Conservation (phyloP, 2,329 filamentous ascomycete species). For the Cladosporium austrohemisphaericum region DNA sequence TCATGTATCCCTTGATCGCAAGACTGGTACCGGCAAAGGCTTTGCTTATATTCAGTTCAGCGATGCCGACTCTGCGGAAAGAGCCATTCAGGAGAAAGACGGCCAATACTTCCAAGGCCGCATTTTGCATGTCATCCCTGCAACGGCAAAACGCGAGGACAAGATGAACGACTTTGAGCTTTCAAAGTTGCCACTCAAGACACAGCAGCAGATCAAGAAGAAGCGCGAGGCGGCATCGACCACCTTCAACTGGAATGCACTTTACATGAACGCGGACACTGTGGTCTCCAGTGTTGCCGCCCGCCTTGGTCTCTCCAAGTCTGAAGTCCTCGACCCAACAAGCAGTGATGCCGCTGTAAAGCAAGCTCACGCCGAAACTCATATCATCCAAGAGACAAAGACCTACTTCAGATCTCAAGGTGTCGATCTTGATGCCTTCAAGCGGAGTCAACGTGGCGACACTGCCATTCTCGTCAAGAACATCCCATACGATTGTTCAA, state of each 20-base stretch:
- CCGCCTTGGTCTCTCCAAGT: constrained; percentile 83
- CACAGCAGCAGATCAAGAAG: constrained; percentile 84
- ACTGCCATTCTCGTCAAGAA: constrained; percentile 90
- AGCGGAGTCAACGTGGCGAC: constrained; percentile 77
- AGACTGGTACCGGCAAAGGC: constrained; percentile 73
- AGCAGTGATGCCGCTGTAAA: constrained; percentile 91
- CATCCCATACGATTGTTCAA: constrained; percentile 77
- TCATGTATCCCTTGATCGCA: constrained; percentile 72
- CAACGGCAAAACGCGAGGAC: constrained; percentile 73
- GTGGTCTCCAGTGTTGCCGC: constrained; percentile 86
- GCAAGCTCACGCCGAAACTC: constrained; percentile 93
- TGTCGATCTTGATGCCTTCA: constrained; percentile 89
- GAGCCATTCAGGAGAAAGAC: constrained; percentile 76
- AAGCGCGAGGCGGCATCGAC: constrained; percentile 74
- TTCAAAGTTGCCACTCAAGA: constrained; percentile 88
- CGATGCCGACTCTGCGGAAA: constrained; percentile 67
- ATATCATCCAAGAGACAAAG: constrained; percentile 94
- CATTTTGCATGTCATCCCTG: constrained; percentile 84
- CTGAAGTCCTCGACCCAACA: constrained; percentile 90
- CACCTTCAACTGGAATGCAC: constrained; percentile 96
- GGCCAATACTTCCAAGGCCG: constrained; percentile 88
- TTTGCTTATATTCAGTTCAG: constrained; percentile 83
- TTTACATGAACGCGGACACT: constrained; percentile 95
- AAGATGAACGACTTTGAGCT: constrained; percentile 84
- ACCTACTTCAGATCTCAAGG: constrained; percentile 83